Percentiles rank a stretch among this genome's conserved stretches.
Conservation (phyloP, 2,329 filamentous ascomycete species). For the Coniochaeta hoffmannii region DNA sequence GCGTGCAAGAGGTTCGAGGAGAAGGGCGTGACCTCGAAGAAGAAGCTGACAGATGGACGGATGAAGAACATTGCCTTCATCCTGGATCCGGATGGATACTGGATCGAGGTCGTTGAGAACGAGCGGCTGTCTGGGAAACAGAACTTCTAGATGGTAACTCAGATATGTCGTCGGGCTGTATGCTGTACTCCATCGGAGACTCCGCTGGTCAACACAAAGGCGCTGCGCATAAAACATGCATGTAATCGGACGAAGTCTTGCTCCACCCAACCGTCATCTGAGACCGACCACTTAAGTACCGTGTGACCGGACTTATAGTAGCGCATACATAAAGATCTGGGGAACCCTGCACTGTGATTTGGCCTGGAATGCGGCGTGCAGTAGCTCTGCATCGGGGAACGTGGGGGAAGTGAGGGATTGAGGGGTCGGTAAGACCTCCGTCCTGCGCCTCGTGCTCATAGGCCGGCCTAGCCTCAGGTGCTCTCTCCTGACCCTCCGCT, state of each 20-base stretch:
- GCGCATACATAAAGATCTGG: conserved; percentile 9
- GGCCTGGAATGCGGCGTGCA: conserved; percentile 13
- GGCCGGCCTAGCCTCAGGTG: background rate
- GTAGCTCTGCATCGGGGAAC: conserved; percentile 15
- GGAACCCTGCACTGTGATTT: conserved; percentile 1
- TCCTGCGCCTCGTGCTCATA: conserved; percentile 7
- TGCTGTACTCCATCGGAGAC: background rate
- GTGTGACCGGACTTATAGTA: conserved; percentile 2
- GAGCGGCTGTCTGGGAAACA: conserved; percentile 49
- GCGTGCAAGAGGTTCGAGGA: conserved; percentile 83
- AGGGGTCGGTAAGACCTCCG: conserved; percentile 6
- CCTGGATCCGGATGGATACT: conserved; percentile 81
- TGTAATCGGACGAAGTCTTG: background rate
- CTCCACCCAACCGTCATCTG: background rate
- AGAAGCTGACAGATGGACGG: conserved; percentile 80
- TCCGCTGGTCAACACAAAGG: background rate
- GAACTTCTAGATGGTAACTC: background rate
- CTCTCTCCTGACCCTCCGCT: background rate
- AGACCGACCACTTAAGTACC: background rate
- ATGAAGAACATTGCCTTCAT: conserved; percentile 96
- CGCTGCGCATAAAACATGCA: background rate
- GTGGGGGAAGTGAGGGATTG: conserved; percentile 22
- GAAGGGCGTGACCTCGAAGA: conserved; percentile 83
- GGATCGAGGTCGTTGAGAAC: conserved; percentile 76
- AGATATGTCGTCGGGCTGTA: background rate